Base-by-base conservation (phyloP, 2,329 filamentous ascomycete genomes). In the Neocucurbitaria cava region DNA sequence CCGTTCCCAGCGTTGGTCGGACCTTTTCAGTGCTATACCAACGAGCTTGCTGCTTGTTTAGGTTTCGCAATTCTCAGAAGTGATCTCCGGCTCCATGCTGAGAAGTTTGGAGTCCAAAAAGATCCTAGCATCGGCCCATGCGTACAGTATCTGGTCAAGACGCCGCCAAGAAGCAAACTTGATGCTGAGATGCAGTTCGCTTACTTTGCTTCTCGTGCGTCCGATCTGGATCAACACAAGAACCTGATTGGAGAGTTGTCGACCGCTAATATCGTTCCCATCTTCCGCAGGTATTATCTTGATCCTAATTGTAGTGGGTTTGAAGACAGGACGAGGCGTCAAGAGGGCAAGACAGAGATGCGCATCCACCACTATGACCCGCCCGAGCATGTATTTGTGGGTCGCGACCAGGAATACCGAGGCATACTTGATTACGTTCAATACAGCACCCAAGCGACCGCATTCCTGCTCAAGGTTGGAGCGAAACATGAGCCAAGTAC, bases 391-490 rank as follows among this genome's bases (percentile, higher is more conserved):
- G 92, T 89, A 59, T 99, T 96, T 72, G 82, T 99, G 2, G 95
- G 95, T 8, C 81, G 84, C 30, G 81, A 83, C 47, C 79, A 85
- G 50, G 83, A 88, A 62, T 99, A 96, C 67, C 89, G 87, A 10
- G 90, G 96, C 28, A 96, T 99, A 28, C 96, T 99, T 63, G 92
- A 98, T 71, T 99, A 97, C 75, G 93, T 98, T 13, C 91, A 98
- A 72, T 99, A 97, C 77, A 92, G 94, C 0, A 79, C 83, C 30
- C 88, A 94, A 70, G 94, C 91, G 2, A 98, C 98, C 68, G 82
- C 89, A 0, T 99, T 99, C 68, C 79, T 99, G 17, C 85, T 92
- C 65, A 90, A 91, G 58, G 91, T 93, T 61, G 95, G 95, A 9
- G 94, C 92, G 2, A 97, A 96, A 76, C 88, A 86, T 59, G 94